These are phyloP conservation scores for Penicillium sclerotigenum DNA, from an alignment of 2,329 filamentous ascomycete species.

Conservation along the genomic window DNA sequence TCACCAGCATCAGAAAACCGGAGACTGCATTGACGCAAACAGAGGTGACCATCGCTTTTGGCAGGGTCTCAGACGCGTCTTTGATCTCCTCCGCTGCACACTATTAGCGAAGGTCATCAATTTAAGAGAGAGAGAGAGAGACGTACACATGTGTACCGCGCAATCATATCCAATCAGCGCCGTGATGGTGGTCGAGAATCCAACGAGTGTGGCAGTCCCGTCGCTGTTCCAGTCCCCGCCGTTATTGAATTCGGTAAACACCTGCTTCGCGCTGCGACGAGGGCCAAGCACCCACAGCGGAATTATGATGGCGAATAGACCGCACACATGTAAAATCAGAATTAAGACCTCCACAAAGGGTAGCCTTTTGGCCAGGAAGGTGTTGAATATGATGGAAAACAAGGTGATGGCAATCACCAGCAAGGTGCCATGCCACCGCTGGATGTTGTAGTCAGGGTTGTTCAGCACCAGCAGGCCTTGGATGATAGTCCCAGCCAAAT, in stretches of 20 bases:
- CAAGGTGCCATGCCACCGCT: constrained; percentile 6
- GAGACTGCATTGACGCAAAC: constrained; percentile 37
- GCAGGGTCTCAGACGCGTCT: constrained; percentile 36
- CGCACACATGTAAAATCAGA: constrained; percentile 32
- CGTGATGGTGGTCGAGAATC: constrained; percentile 2
- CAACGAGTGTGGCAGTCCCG: background rate
- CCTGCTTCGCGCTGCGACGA: background rate
- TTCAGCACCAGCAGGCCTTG: constrained; percentile 35
- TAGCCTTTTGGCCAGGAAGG: constrained; percentile 24
- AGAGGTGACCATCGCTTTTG: constrained; percentile 39
- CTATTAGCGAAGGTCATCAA: background rate
- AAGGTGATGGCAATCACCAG: constrained; percentile 18
- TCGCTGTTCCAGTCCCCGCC: background rate
- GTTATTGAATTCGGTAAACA: constrained; percentile 3
- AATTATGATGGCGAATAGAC: constrained; percentile 34
- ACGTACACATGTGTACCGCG: constrained; percentile 14
- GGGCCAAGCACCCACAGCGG: constrained; percentile 26
- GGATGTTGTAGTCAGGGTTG: background rate
- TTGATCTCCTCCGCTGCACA: constrained; percentile 38
- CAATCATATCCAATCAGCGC: constrained; percentile 5
- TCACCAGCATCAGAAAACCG: constrained; percentile 40
- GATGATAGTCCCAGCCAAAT: constrained; percentile 32
- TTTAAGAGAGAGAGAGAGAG: background rate
- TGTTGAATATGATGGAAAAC: constrained; percentile 31
- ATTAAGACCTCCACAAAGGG: constrained; percentile 32